phyloP scores from a whole-genome alignment of 768 basidiomycete genomes.

The Termitomyces sp. region DNA sequence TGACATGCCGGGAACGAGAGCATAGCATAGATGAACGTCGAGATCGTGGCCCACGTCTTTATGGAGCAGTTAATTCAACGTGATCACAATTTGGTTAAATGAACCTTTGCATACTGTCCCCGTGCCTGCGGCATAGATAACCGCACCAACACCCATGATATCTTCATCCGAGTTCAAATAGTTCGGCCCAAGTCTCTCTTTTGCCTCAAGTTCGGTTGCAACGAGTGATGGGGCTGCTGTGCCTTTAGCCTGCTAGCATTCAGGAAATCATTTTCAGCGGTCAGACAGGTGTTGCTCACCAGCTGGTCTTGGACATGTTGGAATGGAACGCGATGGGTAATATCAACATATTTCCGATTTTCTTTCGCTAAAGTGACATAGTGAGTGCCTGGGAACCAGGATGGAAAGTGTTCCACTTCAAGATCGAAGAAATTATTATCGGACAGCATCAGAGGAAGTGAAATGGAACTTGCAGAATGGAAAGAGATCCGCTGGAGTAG shows the following conservation, averaged over 20 bases:
- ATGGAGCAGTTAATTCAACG: neutral
- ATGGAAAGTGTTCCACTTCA: neutral
- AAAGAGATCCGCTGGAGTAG: slow-evolving; percentile 13
- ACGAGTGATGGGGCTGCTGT: slow-evolving; percentile 17
- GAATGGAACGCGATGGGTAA: slow-evolving; percentile 24
- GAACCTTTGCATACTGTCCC: slow-evolving; percentile 23
- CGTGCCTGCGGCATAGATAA: slow-evolving; percentile 22
- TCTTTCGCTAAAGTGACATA: slow-evolving; percentile 14
- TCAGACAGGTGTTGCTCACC: slow-evolving; percentile 14
- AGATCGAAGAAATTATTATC: neutral
- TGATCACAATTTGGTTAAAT: neutral
- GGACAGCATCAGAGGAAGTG: slow-evolving; percentile 22
- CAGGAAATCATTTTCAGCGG: neutral
- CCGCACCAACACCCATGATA: slow-evolving; percentile 14
- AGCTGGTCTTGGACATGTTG: slow-evolving; percentile 23
- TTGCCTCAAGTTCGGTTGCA: slow-evolving; percentile 8
- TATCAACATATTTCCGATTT: slow-evolving; percentile 6
- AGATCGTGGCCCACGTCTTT: slow-evolving; percentile 25
- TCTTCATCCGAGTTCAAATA: slow-evolving; percentile 5
- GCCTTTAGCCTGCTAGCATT: slow-evolving; percentile 10
- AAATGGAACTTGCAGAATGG: slow-evolving; percentile 21
- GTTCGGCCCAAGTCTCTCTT: neutral
- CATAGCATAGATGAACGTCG: slow-evolving; percentile 34
- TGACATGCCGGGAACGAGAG: slow-evolving; percentile 29
- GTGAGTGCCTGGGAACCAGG: slow-evolving; percentile 20